Conservation (phyloP, 2,329 filamentous ascomycete species). For the Aspergillus novofumigatus region DNA sequence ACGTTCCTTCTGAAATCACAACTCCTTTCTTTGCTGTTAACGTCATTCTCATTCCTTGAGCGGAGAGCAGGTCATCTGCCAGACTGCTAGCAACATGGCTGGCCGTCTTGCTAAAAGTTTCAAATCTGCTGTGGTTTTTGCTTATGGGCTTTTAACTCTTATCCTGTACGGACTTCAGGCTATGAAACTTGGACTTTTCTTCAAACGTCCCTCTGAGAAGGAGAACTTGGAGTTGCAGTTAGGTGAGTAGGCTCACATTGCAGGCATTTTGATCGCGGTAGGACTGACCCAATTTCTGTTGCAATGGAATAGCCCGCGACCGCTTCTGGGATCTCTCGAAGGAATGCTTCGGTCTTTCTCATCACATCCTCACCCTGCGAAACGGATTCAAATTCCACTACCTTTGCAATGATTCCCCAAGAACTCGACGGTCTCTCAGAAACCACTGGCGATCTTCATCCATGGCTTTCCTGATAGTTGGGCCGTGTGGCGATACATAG, state of each 20-base stretch:
- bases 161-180: slow-evolving; percentile 28
- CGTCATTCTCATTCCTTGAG: neutral
- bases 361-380: slow-evolving; percentile 49
- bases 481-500: slow-evolving; percentile 50
- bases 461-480: slow-evolving; percentile 60
- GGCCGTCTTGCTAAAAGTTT: slow-evolving; percentile 16
- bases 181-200: slow-evolving; percentile 33
- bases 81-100: slow-evolving; percentile 17
- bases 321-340: slow-evolving; percentile 53
- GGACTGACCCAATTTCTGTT: neutral
- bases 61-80: neutral
- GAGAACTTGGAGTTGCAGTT: slow-evolving; percentile 38
- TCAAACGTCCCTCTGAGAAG: slow-evolving; percentile 35
- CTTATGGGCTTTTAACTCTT: slow-evolving; percentile 36
- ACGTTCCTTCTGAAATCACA: neutral
- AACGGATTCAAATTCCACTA: slow-evolving; percentile 54
- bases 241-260: slow-evolving; percentile 26
- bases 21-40: neutral
- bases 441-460: slow-evolving; percentile 50
- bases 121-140: slow-evolving; percentile 15
- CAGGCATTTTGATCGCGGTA: neutral
- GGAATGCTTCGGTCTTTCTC: slow-evolving; percentile 44
- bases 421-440: slow-evolving; percentile 18
- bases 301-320: slow-evolving; percentile 42
- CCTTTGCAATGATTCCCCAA: slow-evolving; percentile 39